Conservation (phyloP, 139 green algal genomes). For the Closterium sp. region DNA sequence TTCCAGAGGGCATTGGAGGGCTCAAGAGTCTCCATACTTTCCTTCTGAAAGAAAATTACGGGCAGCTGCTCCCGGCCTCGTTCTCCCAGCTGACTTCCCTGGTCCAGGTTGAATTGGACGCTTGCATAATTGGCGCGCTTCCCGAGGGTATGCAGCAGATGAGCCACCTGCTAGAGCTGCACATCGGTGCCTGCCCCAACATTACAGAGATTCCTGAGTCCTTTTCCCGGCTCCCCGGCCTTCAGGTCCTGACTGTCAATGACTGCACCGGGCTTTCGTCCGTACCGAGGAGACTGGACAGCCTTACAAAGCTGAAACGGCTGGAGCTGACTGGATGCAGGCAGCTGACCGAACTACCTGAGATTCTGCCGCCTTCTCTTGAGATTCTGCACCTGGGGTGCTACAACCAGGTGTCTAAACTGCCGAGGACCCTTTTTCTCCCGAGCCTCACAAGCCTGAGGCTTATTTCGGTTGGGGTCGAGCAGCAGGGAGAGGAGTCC, state of each 20-base stretch:
- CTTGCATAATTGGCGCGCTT: no score
- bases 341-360: background rate
- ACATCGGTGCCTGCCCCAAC: background rate
- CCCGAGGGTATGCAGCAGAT: background rate
- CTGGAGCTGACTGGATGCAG: background rate
- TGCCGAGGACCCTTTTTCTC: background rate
- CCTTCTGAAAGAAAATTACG: background rate
- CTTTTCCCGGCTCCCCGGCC: background rate
- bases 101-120: no score
- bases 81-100: background rate
- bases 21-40: background rate
- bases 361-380: background rate
- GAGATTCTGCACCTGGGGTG: background rate
- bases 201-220: background rate
- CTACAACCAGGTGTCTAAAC: background rate
- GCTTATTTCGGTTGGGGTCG: background rate
- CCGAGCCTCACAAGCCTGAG: background rate
- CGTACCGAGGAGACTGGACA: background rate
- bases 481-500: no score
- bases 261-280: background rate
- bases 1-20: background rate
- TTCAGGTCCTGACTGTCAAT: background rate
- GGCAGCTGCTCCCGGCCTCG: background rate
- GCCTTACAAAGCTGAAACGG: background rate
- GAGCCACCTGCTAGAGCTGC: background rate